Evolutionary conservation across 163 green algal genomes (phyloP).

Genomic region (Volvox carteri): DNA sequence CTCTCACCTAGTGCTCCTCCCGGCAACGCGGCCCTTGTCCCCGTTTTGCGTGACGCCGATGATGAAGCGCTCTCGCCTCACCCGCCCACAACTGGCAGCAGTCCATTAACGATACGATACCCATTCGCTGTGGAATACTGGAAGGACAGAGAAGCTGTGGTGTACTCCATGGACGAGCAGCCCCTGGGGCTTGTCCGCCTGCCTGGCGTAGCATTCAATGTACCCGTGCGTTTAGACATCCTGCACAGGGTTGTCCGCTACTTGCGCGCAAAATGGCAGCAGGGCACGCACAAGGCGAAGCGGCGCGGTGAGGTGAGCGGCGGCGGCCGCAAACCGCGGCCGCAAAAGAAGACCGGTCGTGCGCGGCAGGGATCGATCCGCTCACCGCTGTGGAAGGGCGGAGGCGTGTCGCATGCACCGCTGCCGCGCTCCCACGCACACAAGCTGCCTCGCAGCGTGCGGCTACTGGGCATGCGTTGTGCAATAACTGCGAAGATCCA

Average conservation of each 20-base stretch:
- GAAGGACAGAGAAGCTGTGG: slow-evolving; percentile 57
- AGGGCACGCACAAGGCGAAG: slow-evolving; percentile 94
- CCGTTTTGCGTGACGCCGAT: neutral
- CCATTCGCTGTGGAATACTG: slow-evolving; percentile 69
- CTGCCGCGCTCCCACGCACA: slow-evolving; percentile 85
- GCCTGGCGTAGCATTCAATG: slow-evolving; percentile 83
- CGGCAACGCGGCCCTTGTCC: neutral
- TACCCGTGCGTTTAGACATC: slow-evolving; percentile 87
- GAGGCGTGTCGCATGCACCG: slow-evolving; percentile 87
- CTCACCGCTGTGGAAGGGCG: slow-evolving; percentile 89
- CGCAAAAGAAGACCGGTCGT: slow-evolving; percentile 90
- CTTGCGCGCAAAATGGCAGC: slow-evolving; percentile 91
- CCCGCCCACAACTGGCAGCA: slow-evolving; percentile 21
- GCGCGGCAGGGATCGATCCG: slow-evolving; percentile 90
- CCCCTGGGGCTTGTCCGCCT: slow-evolving; percentile 73
- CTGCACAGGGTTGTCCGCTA: slow-evolving; percentile 93
- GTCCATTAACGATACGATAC: slow-evolving; percentile 61
- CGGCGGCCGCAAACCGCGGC: slow-evolving; percentile 89
- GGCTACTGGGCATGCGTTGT: slow-evolving; percentile 62
- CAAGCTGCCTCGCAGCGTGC: slow-evolving; percentile 69
- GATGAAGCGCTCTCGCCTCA: slow-evolving; percentile 47
- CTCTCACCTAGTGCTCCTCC: neutral
- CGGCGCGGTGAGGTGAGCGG: slow-evolving; percentile 83
- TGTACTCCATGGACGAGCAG: slow-evolving; percentile 67
- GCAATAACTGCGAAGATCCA: slow-evolving; percentile 89